Percentiles rank a stretch among this genome's conserved stretches.
Evolutionary conservation across 331 rosid species (phyloP).

Genomic region (Acacia pycnantha): DNA sequence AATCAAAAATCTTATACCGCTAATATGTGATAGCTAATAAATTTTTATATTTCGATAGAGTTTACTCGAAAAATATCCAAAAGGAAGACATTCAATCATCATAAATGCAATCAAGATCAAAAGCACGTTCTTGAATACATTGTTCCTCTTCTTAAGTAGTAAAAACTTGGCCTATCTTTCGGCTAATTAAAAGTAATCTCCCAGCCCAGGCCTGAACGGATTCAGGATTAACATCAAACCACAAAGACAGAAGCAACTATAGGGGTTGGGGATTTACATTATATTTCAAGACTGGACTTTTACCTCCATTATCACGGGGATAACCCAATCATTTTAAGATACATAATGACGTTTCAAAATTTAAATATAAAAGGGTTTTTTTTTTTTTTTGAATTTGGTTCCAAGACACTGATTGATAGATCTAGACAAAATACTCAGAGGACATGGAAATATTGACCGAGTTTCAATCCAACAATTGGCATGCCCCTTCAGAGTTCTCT

Average conservation of each 20-base stretch:
- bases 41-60: not conserved
- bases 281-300: not conserved
- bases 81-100: not conserved
- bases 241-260: not conserved
- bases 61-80: not conserved
- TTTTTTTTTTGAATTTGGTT: not conserved
- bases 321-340: not conserved
- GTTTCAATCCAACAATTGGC: not conserved
- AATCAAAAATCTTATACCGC: not conserved
- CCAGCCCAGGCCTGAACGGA: not conserved
- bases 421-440: not conserved
- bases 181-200: not conserved
- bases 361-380: not conserved
- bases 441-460: not conserved
- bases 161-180: not conserved
- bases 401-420: not conserved
- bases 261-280: not conserved
- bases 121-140: not conserved
- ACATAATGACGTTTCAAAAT: not conserved
- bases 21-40: not conserved
- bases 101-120: not conserved
- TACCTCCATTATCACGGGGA: not conserved
- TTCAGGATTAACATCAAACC: not conserved
- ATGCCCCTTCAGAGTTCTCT: not conserved
- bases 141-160: not conserved